A percentile compares a stretch with the other conserved stretches of the same genome.
Conservation (phyloP, 306 rosid genomes). For the Begonia loranthoides region DNA sequence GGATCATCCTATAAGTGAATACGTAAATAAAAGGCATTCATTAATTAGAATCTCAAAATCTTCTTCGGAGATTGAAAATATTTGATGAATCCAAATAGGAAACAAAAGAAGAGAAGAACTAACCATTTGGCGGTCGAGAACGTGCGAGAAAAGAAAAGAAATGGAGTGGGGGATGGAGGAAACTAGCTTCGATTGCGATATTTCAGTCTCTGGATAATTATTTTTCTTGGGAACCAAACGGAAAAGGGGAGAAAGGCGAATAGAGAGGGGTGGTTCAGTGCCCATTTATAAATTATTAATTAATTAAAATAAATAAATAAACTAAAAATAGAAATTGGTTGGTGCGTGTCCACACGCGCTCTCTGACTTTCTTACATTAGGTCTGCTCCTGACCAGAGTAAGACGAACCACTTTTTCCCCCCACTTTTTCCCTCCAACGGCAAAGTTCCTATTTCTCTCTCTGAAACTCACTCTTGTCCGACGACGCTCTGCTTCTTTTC, state of each 20-base stretch:
- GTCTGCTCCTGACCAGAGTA: too few relatives aligned
- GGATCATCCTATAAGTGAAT: slow-evolving; percentile 41
- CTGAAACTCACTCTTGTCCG: too few relatives aligned
- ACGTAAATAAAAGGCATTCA: slow-evolving; percentile 29
- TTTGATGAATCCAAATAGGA: slow-evolving; percentile 41
- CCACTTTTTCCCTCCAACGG: too few relatives aligned
- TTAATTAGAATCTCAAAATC: slow-evolving; percentile 31
- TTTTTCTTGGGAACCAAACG: neutral
- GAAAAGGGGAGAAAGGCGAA: neutral
- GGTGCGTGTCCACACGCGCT: too few relatives aligned
- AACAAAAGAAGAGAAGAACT: neutral
- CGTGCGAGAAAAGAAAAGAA: neutral
- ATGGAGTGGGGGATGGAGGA: neutral
- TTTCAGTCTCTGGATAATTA: neutral
- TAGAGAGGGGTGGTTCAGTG: neutral
- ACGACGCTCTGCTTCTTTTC: too few relatives aligned
- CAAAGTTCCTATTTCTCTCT: too few relatives aligned
- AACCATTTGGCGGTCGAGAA: neutral
- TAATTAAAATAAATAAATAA: too few relatives aligned
- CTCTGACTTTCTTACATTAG: too few relatives aligned
- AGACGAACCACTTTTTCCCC: too few relatives aligned
- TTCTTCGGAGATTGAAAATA: slow-evolving; percentile 21
- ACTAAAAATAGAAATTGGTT: too few relatives aligned
- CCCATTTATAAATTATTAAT: too few relatives aligned
- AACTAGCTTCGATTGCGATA: neutral